These are phyloP conservation scores for Fusarium dlaminii DNA, from an alignment of 2,329 filamentous ascomycete genomes.

Conservation along the genomic window DNA sequence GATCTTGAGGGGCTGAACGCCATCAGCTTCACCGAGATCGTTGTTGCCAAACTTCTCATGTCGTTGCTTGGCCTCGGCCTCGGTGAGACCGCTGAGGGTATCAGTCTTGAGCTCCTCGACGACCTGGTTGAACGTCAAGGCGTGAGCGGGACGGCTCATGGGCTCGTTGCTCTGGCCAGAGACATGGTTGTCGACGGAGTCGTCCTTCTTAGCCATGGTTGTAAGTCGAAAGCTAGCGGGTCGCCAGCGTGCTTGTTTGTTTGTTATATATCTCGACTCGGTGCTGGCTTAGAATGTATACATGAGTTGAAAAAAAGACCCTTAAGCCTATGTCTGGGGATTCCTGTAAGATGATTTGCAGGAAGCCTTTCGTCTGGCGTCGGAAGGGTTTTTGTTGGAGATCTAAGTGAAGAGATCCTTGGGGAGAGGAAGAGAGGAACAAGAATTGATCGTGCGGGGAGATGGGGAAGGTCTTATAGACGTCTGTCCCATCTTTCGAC, in stretches of 20 bases:
- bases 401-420: constrained; percentile 30
- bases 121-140: constrained; percentile 59
- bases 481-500: constrained; percentile 11
- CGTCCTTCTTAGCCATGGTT: constrained; percentile 38
- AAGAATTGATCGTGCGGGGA: constrained; percentile 21
- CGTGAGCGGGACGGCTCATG: constrained; percentile 67
- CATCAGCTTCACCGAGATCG: constrained; percentile 57
- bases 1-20: constrained; percentile 66
- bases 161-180: constrained; percentile 49
- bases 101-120: constrained; percentile 63
- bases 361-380: constrained; percentile 38
- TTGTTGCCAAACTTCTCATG: constrained; percentile 67
- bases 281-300: background rate
- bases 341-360: constrained; percentile 33
- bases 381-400: constrained; percentile 8
- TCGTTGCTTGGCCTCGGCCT: constrained; percentile 60
- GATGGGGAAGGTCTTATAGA: constrained; percentile 40
- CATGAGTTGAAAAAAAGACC: background rate
- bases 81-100: constrained; percentile 62
- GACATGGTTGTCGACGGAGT: constrained; percentile 39
- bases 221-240: constrained; percentile 11
- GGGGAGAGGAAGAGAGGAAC: constrained; percentile 1
- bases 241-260: constrained; percentile 20
- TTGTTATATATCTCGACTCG: constrained; percentile 4
- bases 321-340: constrained; percentile 32